These are phyloP conservation scores for Pleurotus tuber-regium DNA, from an alignment of 768 basidiomycete genomes.

Conservation along the genomic window DNA sequence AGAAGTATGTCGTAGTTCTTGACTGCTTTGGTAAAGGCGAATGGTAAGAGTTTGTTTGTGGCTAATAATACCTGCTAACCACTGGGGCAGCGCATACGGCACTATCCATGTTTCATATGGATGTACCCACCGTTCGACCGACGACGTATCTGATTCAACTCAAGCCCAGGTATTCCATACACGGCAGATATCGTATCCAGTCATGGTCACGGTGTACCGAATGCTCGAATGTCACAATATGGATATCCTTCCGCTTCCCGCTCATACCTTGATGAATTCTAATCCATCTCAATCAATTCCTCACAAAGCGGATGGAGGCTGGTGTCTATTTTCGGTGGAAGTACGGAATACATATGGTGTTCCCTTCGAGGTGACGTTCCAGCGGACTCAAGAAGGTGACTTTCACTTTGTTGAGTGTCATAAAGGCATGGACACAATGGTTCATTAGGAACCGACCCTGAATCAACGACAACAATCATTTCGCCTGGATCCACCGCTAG, in stretches of 20 bases:
- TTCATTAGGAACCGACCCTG: constrained; percentile 36
- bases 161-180: constrained; percentile 77
- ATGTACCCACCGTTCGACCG: constrained; percentile 47
- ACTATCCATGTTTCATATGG: constrained; percentile 85
- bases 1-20: constrained; percentile 65
- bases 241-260: constrained; percentile 71
- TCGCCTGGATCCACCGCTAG: constrained; percentile 86
- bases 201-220: constrained; percentile 92
- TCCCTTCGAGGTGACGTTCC: constrained; percentile 87
- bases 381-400: constrained; percentile 62
- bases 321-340: constrained; percentile 88
- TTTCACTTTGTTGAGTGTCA: not conserved
- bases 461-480: constrained; percentile 56
- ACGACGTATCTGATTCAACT: constrained; percentile 26
- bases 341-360: constrained; percentile 90
- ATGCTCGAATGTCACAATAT: constrained; percentile 87
- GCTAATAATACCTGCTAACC: constrained; percentile 5
- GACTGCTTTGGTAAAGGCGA: constrained; percentile 86
- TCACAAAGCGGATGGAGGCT: constrained; percentile 48
- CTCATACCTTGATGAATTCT: too few relatives aligned
- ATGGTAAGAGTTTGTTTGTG: constrained; percentile 59
- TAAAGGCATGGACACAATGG: constrained; percentile 1
- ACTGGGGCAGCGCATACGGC: constrained; percentile 62
- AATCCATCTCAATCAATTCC: constrained; percentile 15
- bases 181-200: constrained; percentile 83